Conservation (phyloP, 176 grass and related monocot genomes). For the Poa pratensis region DNA sequence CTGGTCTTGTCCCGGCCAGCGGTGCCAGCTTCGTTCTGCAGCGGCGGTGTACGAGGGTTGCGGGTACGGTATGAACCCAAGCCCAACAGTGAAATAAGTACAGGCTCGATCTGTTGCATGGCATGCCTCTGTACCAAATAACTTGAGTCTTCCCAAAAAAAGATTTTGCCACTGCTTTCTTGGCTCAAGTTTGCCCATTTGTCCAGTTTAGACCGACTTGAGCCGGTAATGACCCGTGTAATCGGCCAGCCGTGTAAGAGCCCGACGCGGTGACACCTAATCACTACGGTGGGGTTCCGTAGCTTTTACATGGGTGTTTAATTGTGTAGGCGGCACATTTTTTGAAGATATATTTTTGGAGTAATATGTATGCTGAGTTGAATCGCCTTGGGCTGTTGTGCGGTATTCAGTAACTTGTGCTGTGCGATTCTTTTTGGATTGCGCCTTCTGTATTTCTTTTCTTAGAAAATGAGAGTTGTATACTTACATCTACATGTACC, state of each 20-base stretch:
- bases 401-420: conserved; percentile 10
- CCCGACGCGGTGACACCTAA: not conserved
- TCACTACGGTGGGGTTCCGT: not conserved
- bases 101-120: not conserved
- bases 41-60: not conserved
- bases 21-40: not conserved
- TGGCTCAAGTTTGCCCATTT: not conserved
- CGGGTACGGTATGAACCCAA: not conserved
- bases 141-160: not conserved
- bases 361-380: conserved; percentile 2
- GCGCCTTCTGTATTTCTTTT: not conserved
- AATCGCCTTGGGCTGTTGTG: conserved; percentile 9
- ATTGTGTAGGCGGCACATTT: not conserved
- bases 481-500: conserved; percentile 29
- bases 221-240: not conserved
- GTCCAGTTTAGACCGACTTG: not conserved
- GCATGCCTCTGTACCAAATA: not conserved
- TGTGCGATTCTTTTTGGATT: not conserved
- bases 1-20: not conserved
- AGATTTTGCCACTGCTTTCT: not conserved
- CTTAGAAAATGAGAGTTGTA: not conserved
- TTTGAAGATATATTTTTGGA: not conserved
- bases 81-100: not conserved
- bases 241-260: not conserved
- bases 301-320: not conserved